These are phyloP conservation scores for Phytophthora capsici DNA, from an alignment of 352 stramenopile species.

Conservation along the genomic window DNA sequence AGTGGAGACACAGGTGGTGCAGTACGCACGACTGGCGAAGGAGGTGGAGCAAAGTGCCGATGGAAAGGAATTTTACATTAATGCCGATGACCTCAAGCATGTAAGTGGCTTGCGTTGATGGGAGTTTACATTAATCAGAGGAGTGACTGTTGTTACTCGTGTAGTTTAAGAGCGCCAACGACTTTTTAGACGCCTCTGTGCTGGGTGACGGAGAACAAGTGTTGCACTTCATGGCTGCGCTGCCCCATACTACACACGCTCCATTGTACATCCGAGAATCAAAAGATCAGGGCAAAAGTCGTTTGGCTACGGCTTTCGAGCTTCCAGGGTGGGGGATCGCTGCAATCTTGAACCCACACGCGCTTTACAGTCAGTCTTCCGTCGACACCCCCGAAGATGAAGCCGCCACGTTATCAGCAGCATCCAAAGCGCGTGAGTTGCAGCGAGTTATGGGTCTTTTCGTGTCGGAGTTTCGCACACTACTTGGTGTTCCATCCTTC, in stretches of 20 bases:
- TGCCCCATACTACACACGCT: constrained; percentile 54
- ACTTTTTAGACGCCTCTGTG: constrained; percentile 71
- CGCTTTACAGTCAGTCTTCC: constrained; percentile 14
- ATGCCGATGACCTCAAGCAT: constrained; percentile 71
- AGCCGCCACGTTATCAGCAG: neutral
- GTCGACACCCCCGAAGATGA: neutral
- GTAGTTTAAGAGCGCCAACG: constrained; percentile 83
- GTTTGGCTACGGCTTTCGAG: constrained; percentile 63
- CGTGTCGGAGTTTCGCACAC: constrained; percentile 62
- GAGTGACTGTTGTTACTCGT: neutral
- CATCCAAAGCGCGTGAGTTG: constrained; percentile 33
- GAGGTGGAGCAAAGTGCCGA: constrained; percentile 47
- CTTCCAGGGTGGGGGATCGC: constrained; percentile 74
- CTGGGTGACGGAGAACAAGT: constrained; percentile 77
- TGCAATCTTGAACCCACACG: constrained; percentile 57
- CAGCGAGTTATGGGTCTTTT: constrained; percentile 77
- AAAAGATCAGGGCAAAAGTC: constrained; percentile 5
- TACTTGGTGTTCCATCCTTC: constrained; percentile 71
- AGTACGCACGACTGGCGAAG: constrained; percentile 73
- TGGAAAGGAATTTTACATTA: constrained; percentile 48
- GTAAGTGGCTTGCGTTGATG: constrained; percentile 35
- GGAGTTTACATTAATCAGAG: neutral
- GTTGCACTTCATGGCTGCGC: constrained; percentile 78
- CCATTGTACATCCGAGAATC: constrained; percentile 60
- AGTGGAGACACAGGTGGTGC: constrained; percentile 69